These are phyloP conservation scores for Chlorella sorokiniana DNA, from an alignment of 139 green algal species.

Conservation along the genomic window DNA sequence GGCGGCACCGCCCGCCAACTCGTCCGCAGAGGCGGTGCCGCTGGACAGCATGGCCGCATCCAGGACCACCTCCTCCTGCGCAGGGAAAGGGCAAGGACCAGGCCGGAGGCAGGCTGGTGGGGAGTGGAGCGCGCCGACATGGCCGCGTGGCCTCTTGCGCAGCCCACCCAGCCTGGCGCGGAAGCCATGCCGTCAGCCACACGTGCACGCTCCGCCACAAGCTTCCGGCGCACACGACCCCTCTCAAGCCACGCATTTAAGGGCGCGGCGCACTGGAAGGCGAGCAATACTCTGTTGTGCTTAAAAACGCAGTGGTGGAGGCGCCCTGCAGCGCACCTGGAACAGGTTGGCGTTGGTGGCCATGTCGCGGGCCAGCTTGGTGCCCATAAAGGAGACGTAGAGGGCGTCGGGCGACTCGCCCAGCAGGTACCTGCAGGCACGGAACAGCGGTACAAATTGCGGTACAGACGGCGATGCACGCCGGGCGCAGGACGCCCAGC, in stretches of 20 bases:
- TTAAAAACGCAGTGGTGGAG: too few species aligned
- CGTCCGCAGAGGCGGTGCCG: neutral
- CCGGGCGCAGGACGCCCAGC: too few species aligned
- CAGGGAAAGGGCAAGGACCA: neutral
- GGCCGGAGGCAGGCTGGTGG: neutral
- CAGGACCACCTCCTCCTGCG: conserved; percentile 38
- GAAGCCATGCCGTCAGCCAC: too few species aligned
- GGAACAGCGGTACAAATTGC: neutral
- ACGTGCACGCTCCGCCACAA: too few species aligned
- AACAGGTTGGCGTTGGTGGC: conserved; percentile 26
- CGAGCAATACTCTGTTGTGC: neutral
- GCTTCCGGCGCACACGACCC: too few species aligned
- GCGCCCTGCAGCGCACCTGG: neutral
- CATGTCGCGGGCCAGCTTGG: conserved; percentile 39
- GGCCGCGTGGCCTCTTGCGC: too few species aligned
- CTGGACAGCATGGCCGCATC: conserved; percentile 14
- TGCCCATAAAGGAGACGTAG: conserved; percentile 49
- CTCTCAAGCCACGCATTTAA: too few species aligned
- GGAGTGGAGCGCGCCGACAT: neutral
- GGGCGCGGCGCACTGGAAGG: too few species aligned
- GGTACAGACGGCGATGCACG: too few species aligned
- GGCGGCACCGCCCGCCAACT: neutral
- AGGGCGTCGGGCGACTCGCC: conserved; percentile 21
- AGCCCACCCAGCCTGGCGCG: too few species aligned
- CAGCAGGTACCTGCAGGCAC: conserved; percentile 32